phyloP scores from a whole-genome alignment of 1,284 basidiomycete species.

The Cryptococcus floricola region DNA sequence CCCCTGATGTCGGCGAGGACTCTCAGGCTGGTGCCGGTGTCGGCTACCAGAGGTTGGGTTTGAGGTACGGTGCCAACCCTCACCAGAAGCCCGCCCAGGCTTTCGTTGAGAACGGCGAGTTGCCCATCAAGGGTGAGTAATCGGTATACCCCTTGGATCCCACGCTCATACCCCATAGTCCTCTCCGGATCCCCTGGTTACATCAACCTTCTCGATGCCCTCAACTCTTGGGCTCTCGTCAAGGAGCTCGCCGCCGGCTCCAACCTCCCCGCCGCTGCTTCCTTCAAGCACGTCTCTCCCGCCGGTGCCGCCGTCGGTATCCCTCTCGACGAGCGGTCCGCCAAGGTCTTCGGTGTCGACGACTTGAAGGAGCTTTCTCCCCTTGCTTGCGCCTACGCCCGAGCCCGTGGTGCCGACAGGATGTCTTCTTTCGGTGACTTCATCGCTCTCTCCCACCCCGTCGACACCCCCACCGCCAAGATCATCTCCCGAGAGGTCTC shows the following conservation, averaged over 20 bases:
- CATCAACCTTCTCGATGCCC: slow-evolving; percentile 97
- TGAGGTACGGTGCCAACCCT: slow-evolving; percentile 96
- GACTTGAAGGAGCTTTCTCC: slow-evolving; percentile 85
- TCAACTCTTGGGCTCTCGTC: slow-evolving; percentile 96
- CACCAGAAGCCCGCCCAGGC: slow-evolving; percentile 99
- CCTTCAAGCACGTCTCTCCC: slow-evolving; percentile 99
- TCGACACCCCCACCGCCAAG: slow-evolving; percentile 88
- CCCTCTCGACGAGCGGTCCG: slow-evolving; percentile 77
- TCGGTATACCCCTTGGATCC: neutral
- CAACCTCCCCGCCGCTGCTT: slow-evolving; percentile 85
- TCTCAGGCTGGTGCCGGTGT: slow-evolving; percentile 58
- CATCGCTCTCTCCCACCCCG: slow-evolving; percentile 87
- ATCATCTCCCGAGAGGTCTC: slow-evolving; percentile 98
- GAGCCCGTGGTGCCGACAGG: slow-evolving; percentile 93
- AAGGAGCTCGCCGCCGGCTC: slow-evolving; percentile 84
- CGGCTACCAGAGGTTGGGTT: slow-evolving; percentile 73
- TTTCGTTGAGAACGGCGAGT: slow-evolving; percentile 79
- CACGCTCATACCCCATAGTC: slow-evolving; percentile 53
- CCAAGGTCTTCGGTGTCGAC: slow-evolving; percentile 94
- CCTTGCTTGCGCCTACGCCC: slow-evolving; percentile 89
- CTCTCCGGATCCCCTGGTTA: slow-evolving; percentile 94
- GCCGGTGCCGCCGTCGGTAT: slow-evolving; percentile 92
- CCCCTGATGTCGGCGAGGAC: slow-evolving; percentile 63
- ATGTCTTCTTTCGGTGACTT: slow-evolving; percentile 99
- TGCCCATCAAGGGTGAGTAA: slow-evolving; percentile 84